Evolutionary conservation across 176 grass and related monocot species (phyloP).

Genomic region (Oryza coarctata): DNA sequence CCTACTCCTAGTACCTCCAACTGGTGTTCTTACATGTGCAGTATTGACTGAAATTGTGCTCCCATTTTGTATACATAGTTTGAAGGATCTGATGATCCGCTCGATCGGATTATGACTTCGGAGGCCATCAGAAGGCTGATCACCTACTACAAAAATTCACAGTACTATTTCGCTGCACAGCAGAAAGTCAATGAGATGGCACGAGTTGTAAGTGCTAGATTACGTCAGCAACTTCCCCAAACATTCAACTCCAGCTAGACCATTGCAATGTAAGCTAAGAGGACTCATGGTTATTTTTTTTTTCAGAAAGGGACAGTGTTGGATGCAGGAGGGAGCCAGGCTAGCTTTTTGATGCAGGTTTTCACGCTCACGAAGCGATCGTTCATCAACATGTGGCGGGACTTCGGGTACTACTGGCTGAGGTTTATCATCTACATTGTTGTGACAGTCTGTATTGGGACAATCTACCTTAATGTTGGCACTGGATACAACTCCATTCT

Average conservation of each 20-base stretch:
- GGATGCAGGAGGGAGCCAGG: slow-evolving; percentile 86
- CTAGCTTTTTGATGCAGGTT: slow-evolving; percentile 85
- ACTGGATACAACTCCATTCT: slow-evolving; percentile 89
- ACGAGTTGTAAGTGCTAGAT: slow-evolving; percentile 57
- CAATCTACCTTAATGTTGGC: slow-evolving; percentile 92
- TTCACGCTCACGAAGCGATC: slow-evolving; percentile 75
- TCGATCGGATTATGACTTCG: slow-evolving; percentile 63
- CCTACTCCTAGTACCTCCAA: background rate
- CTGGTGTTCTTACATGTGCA: background rate
- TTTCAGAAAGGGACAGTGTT: slow-evolving; percentile 92
- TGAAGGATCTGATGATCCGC: slow-evolving; percentile 76
- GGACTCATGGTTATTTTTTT: background rate
- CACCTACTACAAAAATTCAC: slow-evolving; percentile 67
- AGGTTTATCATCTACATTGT: slow-evolving; percentile 93
- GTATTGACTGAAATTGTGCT: background rate
- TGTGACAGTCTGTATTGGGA: slow-evolving; percentile 95
- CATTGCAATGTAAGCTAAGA: slow-evolving; percentile 5
- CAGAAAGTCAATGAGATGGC: slow-evolving; percentile 91
- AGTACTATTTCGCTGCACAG: slow-evolving; percentile 51
- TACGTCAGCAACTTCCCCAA: slow-evolving; percentile 8
- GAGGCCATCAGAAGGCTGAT: slow-evolving; percentile 78
- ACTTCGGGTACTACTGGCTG: slow-evolving; percentile 99
- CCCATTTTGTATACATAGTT: slow-evolving; percentile 41
- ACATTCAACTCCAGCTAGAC: background rate
- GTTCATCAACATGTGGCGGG: slow-evolving; percentile 89